A percentile compares a stretch with the other conserved stretches of the same genome.
Conservation (phyloP, 2,329 filamentous ascomycete genomes). For the Chaetomium sp. region DNA sequence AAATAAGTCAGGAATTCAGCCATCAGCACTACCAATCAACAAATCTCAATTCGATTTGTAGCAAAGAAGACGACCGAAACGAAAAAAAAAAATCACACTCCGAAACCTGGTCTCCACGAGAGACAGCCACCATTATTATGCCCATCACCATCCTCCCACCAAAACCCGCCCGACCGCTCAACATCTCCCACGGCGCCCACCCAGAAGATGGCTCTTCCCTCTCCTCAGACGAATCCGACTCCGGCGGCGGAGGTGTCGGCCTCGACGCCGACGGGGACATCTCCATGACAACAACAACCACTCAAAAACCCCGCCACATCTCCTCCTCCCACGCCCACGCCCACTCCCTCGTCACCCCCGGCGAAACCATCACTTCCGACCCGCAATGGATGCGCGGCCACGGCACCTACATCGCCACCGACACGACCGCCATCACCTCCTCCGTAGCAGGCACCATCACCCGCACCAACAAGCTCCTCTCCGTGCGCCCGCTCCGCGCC, state of each 20-base stretch:
- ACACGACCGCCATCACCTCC: slow-evolving; percentile 66
- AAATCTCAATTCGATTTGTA: too few relatives aligned
- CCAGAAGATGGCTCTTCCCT: slow-evolving; percentile 4
- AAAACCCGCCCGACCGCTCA: slow-evolving; percentile 17
- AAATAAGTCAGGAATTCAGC: too few relatives aligned
- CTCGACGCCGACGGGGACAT: slow-evolving; percentile 37
- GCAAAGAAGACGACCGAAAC: neutral
- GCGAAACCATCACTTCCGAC: slow-evolving; percentile 80
- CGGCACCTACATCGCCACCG: slow-evolving; percentile 70
- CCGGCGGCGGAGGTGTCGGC: slow-evolving; percentile 36
- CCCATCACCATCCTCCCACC: slow-evolving; percentile 29
- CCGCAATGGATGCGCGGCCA: slow-evolving; percentile 99
- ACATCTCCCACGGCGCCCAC: neutral
- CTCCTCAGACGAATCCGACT: neutral
- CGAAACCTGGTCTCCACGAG: neutral
- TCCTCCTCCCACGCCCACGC: neutral
- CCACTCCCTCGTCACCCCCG: slow-evolving; percentile 70
- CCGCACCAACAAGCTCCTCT: slow-evolving; percentile 95
- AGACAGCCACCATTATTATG: slow-evolving; percentile 19
- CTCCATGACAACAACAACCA: slow-evolving; percentile 29
- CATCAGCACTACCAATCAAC: too few relatives aligned
- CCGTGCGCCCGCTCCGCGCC: slow-evolving; percentile 80
- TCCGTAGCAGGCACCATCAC: slow-evolving; percentile 86
- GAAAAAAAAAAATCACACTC: neutral
- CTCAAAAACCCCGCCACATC: neutral